Evolutionary conservation across 305 asterid species (phyloP).

Genomic region (Petunia hybrid): DNA sequence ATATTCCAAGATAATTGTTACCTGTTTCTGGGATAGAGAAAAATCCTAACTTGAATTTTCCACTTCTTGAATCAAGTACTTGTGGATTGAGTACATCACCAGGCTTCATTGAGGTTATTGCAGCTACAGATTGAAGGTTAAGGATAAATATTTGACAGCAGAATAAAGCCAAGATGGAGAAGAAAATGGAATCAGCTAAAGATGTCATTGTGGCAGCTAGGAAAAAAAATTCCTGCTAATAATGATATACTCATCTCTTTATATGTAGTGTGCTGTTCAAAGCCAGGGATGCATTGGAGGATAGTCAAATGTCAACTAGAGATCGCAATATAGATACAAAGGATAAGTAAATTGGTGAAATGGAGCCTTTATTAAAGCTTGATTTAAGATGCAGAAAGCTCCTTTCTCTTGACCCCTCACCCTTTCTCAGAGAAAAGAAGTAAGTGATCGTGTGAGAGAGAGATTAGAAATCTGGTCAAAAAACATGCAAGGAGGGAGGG

Average conservation of each 20-base stretch:
- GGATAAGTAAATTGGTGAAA: slow-evolving; percentile 33
- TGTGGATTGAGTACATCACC: no score
- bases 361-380: not conserved
- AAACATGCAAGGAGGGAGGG: not conserved
- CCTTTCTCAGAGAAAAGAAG: not conserved
- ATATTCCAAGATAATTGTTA: slow-evolving; percentile 20
- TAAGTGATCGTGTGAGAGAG: not conserved
- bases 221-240: no score
- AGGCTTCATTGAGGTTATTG: no score
- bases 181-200: no score
- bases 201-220: no score
- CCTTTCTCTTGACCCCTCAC: not conserved
- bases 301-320: slow-evolving; percentile 57
- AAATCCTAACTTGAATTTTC: slow-evolving; percentile 34
- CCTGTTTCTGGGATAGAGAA: not conserved
- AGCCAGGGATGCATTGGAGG: no score
- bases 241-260: no score
- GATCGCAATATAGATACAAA: slow-evolving; percentile 32
- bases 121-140: no score
- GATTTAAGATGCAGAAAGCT: not conserved
- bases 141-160: no score
- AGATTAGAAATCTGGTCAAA: not conserved
- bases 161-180: no score
- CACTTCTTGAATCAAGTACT: no score
- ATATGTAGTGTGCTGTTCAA: no score